A percentile compares a stretch with the other conserved stretches of the same genome.
Evolutionary conservation across 1,284 basidiomycete species (phyloP).

Genomic region (Ganoderma sinense): DNA sequence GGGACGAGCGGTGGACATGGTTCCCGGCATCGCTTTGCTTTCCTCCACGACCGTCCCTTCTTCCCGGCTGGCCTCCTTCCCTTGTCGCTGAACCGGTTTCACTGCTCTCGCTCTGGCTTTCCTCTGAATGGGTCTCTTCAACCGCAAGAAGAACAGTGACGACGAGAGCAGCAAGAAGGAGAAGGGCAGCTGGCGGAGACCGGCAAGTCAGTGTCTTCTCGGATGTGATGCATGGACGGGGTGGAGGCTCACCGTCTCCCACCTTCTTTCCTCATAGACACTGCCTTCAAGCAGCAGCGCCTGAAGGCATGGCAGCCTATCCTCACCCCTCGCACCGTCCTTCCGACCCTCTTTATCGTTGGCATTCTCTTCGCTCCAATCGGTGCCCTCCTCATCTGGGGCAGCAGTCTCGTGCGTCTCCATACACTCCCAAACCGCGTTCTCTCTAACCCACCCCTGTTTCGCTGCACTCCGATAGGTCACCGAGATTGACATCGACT

Average conservation of each 20-base stretch:
- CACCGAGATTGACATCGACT: constrained; percentile 95
- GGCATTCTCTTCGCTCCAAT: constrained; percentile 96
- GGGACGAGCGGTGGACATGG: constrained; percentile 6
- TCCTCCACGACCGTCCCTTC: constrained; percentile 7
- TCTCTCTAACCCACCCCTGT: constrained; percentile 4
- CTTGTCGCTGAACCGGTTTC: constrained; percentile 23
- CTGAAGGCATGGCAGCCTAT: constrained; percentile 99
- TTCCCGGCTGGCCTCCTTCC: constrained; percentile 14
- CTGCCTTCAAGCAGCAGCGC: constrained; percentile 99
- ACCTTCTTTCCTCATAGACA: constrained; percentile 60
- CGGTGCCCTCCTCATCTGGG: constrained; percentile 94
- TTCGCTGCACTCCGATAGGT: constrained; percentile 55
- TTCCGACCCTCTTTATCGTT: constrained; percentile 95
- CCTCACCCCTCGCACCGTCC: constrained; percentile 95
- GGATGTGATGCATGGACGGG: constrained; percentile 3
- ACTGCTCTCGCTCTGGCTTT: not conserved
- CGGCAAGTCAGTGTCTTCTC: constrained; percentile 75
- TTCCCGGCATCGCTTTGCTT: constrained; percentile 10
- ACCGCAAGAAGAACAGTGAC: constrained; percentile 41
- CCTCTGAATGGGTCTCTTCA: constrained; percentile 47
- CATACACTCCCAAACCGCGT: not conserved
- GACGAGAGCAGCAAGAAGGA: constrained; percentile 67
- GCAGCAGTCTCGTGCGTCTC: constrained; percentile 67
- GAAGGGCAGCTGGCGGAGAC: constrained; percentile 87
- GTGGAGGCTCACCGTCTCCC: constrained; percentile 12